Evolutionary conservation across 495 filamentous ascomycete species (phyloP).

Genomic region (Hypomontagnella submonticulosa): DNA sequence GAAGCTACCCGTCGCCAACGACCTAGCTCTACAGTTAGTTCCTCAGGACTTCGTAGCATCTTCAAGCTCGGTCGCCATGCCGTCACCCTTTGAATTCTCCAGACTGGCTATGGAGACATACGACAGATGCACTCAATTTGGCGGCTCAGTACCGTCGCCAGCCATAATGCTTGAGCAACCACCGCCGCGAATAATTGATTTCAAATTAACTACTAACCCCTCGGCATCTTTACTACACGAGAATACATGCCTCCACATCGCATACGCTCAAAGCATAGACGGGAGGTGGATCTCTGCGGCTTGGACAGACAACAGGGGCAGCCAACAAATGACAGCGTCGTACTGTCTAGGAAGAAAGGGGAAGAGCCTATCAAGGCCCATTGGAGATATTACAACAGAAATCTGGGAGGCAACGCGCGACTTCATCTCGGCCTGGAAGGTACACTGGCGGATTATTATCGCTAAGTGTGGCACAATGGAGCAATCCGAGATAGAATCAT

Average conservation of each 20-base stretch:
- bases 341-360: conserved; percentile 79
- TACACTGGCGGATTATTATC: conserved; percentile 84
- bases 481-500: conserved; percentile 75
- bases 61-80: conserved; percentile 71
- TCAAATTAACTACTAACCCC: conserved; percentile 75
- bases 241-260: conserved; percentile 85
- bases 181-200: conserved; percentile 77
- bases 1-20: conserved; percentile 64
- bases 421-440: conserved; percentile 74
- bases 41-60: conserved; percentile 77
- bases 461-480: conserved; percentile 78
- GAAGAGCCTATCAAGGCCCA: conserved; percentile 61
- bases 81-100: conserved; percentile 71
- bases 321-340: conserved; percentile 78
- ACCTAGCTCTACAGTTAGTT: conserved; percentile 85
- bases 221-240: conserved; percentile 82
- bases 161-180: conserved; percentile 80
- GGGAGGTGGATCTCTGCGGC: conserved; percentile 87
- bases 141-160: conserved; percentile 61
- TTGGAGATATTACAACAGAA: conserved; percentile 76
- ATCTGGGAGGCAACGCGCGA: conserved; percentile 88
- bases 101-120: conserved; percentile 86
- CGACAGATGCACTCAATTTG: conserved; percentile 76
- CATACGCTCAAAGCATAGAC: conserved; percentile 83
- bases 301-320: conserved; percentile 91